Base-by-base conservation (phyloP, 257 asterid species). In the Petunia axillaris region DNA sequence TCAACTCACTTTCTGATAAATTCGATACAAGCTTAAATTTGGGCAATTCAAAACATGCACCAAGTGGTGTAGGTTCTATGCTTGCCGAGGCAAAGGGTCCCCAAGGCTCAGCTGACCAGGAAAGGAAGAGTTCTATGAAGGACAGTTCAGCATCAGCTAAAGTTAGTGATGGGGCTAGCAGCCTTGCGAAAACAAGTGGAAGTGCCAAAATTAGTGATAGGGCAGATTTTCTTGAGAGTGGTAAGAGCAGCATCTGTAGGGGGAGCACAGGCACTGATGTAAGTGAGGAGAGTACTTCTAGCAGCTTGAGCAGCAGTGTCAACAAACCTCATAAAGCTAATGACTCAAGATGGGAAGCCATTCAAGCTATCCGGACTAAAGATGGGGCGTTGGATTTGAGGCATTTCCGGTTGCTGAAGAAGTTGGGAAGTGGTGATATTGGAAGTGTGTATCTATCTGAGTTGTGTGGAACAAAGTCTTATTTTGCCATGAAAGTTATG, bases 401-500 rank as follows among this genome's bases (percentile, higher is more conserved):
- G 87, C 95, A 92, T 81, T 92, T 92, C 83, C 86, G 97, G 82
- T 87, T 91, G 63, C 89, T 92, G 62, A 92, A 91, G 89, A 92
- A 89, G 81, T 79, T 92, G 91, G 97, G 97, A 11, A 89, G 94
- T 44, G 97, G 97, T 6, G 97, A 92, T 83, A 92, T 92, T 78
- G 97, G 97, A 59, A 92, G 95, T 41, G 97, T 92, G 71, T 92
- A 92, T 81, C 86, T 92, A 13, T 91, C 97, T 1, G 96, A 92
- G 75, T 83, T 92, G 80, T 91, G 97, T 67, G 97, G 97, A 14
- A 89, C 96, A 4, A 91, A 85, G 84, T 91, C 96, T 81, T 91
- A 91, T 62, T 92, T 92, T 76, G 97, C 95, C 0, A 92, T 92
- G 97, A 92, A 92, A 84, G 95, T 92, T 70, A 91, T 91, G 97